phyloP scores from a whole-genome alignment of 345 rosid genomes.

The Eucalyptus shirleyi region DNA sequence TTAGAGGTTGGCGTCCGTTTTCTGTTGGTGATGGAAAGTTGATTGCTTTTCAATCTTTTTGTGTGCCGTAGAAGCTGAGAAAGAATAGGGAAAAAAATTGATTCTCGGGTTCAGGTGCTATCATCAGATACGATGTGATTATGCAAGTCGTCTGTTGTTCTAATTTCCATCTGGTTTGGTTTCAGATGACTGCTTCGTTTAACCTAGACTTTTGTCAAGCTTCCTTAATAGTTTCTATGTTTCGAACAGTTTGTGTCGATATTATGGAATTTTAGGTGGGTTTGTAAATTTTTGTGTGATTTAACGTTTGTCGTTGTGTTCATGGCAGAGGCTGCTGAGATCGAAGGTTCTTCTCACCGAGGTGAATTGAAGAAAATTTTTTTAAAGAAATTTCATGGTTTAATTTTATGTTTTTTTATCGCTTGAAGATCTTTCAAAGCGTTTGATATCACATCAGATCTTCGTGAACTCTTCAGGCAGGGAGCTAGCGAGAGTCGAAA shows the following conservation, averaged over 20 bases:
- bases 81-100: not conserved
- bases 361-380: constrained; percentile 6
- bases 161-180: not conserved
- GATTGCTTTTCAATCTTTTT: not conserved
- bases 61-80: not conserved
- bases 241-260: not conserved
- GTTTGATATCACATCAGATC: not conserved
- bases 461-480: constrained; percentile 27
- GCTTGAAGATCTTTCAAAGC: not conserved
- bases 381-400: not conserved
- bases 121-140: not conserved
- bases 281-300: not conserved
- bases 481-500: constrained; percentile 62
- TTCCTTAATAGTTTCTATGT: not conserved
- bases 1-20: not conserved
- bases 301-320: not conserved
- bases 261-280: not conserved
- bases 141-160: not conserved
- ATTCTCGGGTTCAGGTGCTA: not conserved
- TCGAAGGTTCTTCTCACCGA: constrained; percentile 35
- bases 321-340: constrained; percentile 13
- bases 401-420: not conserved
- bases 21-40: not conserved
- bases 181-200: not conserved
- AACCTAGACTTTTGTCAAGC: not conserved